Base-by-base conservation (phyloP, 768 basidiomycete genomes). In the Ephemerocybe angulata region DNA sequence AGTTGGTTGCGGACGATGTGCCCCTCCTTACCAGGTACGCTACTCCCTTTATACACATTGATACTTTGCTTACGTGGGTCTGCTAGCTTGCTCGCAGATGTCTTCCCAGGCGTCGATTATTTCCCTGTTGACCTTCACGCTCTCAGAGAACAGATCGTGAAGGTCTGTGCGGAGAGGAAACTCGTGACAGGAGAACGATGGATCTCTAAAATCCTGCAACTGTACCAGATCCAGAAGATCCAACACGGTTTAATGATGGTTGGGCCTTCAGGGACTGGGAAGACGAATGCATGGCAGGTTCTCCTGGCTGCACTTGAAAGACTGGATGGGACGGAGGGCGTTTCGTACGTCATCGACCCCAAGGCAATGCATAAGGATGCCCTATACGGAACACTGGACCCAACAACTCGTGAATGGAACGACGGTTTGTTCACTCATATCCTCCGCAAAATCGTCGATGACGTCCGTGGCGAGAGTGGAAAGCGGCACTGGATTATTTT, bases 221-320 rank as follows among this genome's bases (percentile, higher is more conserved):
- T 99, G 4, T 98, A 98, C 70, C 97, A 98, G 69, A 98, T 99
- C 56, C 97, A 99, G 73, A 98, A 94, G 75, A 99, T 98, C 59
- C 96, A 98, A 62, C 97, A 99, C 70, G 97, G 97, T 71, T 78
- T 99, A 38, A 98, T 99, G 97, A 97, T 99, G 93, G 97, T 99
- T 27, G 96, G 97, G 1, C 88, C 97, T 1, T 98, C 97, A 11
- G 97, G 96, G 25, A 93, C 83, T 46, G 97, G 97, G 28, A 99
- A 99, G 73, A 96, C 90, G 1, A 90, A 94, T 60, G 95, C 97
- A 0, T 98, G 97, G 97, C 88, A 88, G 63, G 92, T 98, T 40
- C 78, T 99, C 3, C 79, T 99, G 25, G 82, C 86, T 7, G 96
- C 97, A 1, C 76, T 98, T 48, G 92, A 97, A 68, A 81, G 91